phyloP scores from a whole-genome alignment of 371 early-diverging fungal genomes.

The Capniomyces stellatus region DNA sequence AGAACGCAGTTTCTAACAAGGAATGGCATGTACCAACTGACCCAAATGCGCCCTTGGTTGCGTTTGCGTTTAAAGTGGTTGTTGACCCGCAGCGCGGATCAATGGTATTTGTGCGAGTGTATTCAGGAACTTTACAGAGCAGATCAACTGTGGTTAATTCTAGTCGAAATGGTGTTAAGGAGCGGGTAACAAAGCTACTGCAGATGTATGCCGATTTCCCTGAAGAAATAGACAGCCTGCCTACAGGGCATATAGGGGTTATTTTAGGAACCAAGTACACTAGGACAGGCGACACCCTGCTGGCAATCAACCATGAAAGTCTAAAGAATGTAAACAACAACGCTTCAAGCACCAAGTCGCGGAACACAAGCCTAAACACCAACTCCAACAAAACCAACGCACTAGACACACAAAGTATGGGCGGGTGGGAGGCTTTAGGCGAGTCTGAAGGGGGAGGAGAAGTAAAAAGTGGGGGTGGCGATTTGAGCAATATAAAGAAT shows the following conservation, averaged over 20 bases:
- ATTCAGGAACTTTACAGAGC: conserved; percentile 56
- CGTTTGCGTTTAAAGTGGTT: conserved; percentile 86
- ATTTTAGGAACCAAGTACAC: conserved; percentile 73
- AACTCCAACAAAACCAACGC: background rate
- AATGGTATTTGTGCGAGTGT: conserved; percentile 85
- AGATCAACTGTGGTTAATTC: conserved; percentile 50
- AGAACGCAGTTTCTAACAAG: background rate
- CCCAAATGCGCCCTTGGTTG: conserved; percentile 42
- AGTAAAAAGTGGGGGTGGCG: background rate
- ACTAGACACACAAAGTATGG: too few species aligned
- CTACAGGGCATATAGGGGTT: conserved; percentile 79
- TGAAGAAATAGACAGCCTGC: conserved; percentile 60
- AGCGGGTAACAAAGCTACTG: conserved; percentile 65
- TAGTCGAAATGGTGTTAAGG: conserved; percentile 37
- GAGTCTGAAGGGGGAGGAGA: background rate
- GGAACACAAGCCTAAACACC: background rate
- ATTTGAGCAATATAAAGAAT: background rate
- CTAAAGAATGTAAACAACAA: background rate
- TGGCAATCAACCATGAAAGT: conserved; percentile 20
- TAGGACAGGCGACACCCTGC: conserved; percentile 81
- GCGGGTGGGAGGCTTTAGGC: background rate
- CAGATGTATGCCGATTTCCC: conserved; percentile 84
- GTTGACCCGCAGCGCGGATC: conserved; percentile 70
- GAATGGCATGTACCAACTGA: conserved; percentile 7
- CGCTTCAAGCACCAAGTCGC: background rate